Conservation (phyloP, 2,329 filamentous ascomycete genomes). For the Fusarium odoratissimum region DNA sequence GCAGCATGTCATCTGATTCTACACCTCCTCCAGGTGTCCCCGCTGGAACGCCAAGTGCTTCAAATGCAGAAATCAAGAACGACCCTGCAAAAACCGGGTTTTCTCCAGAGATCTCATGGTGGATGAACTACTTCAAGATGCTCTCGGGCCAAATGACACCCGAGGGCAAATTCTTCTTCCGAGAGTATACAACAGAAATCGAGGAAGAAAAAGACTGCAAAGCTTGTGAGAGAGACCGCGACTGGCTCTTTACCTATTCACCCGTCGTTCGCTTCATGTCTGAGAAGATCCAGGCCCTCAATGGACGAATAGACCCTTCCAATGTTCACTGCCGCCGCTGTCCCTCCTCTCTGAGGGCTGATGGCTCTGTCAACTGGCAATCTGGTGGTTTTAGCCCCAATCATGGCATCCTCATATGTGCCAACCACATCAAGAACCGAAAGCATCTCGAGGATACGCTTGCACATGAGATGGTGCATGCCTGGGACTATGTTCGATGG, state of each 20-base stretch:
- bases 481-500: constrained; percentile 92
- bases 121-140: constrained; percentile 89
- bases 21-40: constrained; percentile 25
- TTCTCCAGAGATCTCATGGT: constrained; percentile 71
- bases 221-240: constrained; percentile 82
- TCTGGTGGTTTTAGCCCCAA: constrained; percentile 87
- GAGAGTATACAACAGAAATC: constrained; percentile 77
- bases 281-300: constrained; percentile 82
- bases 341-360: constrained; percentile 65
- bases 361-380: constrained; percentile 71
- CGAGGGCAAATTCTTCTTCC: constrained; percentile 79
- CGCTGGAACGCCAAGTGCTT: constrained; percentile 30
- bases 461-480: constrained; percentile 97
- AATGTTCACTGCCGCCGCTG: constrained; percentile 90
- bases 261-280: constrained; percentile 89
- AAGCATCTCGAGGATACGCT: constrained; percentile 93
- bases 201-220: constrained; percentile 83
- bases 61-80: constrained; percentile 59
- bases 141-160: constrained; percentile 77
- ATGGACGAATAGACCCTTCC: constrained; percentile 75
- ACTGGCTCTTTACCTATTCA: constrained; percentile 86
- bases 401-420: constrained; percentile 91
- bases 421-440: constrained; percentile 85
- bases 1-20: constrained; percentile 38
- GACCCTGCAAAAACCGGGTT: constrained; percentile 72